These are phyloP conservation scores for Retiboletus fuscus DNA, from an alignment of 1,284 basidiomycete species.

Conservation along the genomic window DNA sequence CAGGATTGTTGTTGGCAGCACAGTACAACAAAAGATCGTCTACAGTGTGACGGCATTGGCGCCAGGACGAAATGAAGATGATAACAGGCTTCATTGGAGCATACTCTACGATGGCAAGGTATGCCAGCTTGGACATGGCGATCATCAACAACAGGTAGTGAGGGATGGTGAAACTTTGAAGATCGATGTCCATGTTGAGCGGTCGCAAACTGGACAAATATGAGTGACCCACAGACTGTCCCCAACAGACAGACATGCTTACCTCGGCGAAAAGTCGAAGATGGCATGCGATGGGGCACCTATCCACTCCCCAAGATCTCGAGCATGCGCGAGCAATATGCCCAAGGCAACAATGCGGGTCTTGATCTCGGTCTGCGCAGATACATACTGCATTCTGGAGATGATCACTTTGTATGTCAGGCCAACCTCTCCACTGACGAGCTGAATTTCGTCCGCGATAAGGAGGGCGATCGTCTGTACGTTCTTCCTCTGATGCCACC, in stretches of 20 bases:
- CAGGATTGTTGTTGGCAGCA: conserved; percentile 85
- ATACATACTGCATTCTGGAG: conserved; percentile 94
- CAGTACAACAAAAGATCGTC: conserved; percentile 94
- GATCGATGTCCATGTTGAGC: too few relatives aligned
- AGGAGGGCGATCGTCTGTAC: conserved; percentile 93
- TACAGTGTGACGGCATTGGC: conserved; percentile 93
- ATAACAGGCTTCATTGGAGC: conserved; percentile 90
- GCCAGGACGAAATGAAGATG: conserved; percentile 93
- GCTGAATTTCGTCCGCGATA: conserved; percentile 95
- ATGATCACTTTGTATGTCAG: conserved; percentile 97
- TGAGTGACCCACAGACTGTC: conserved; percentile 14
- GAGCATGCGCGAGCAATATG: conserved; percentile 95
- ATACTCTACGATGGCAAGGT: conserved; percentile 92
- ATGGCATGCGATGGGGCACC: conserved; percentile 81
- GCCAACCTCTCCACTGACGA: conserved; percentile 94
- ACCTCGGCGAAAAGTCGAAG: conserved; percentile 97
- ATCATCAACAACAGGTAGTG: conserved; percentile 99
- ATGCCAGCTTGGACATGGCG: conserved; percentile 98
- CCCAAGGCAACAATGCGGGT: conserved; percentile 95
- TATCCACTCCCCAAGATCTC: conserved; percentile 76
- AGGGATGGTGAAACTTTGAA: conserved; percentile 64
- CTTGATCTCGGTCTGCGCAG: conserved; percentile 92
- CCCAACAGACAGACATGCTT: conserved; percentile 37
- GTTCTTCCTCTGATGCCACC: conserved; percentile 98
- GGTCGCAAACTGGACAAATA: conserved; percentile 71